Conservation (phyloP, 2,329 filamentous ascomycete species). For the Dothideomycetidae sp. region DNA sequence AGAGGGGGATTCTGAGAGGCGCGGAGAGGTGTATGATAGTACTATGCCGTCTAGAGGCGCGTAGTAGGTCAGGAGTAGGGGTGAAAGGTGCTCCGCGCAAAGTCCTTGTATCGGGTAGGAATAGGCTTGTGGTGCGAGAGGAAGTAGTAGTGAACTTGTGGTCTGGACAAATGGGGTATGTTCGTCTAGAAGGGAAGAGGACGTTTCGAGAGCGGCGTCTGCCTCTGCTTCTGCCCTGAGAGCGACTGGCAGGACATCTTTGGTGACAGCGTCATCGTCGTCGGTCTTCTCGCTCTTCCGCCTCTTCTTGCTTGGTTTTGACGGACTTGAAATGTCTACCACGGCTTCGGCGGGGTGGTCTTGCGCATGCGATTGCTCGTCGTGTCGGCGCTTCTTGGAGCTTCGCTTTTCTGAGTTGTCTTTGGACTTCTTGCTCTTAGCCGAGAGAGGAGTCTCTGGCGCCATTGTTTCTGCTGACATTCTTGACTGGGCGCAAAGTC, state of each 20-base stretch:
- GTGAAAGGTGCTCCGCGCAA: slow-evolving; percentile 59
- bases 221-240: slow-evolving; percentile 3
- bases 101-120: slow-evolving; percentile 54
- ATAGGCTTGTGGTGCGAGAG: slow-evolving; percentile 58
- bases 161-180: slow-evolving; percentile 63
- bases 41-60: slow-evolving; percentile 59
- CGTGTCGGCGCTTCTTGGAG: slow-evolving; percentile 17
- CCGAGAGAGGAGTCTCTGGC: slow-evolving; percentile 12
- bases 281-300: slow-evolving; percentile 7
- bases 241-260: no score
- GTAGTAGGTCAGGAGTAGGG: slow-evolving; percentile 63
- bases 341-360: not conserved
- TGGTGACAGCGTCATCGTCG: not conserved
- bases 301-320: slow-evolving; percentile 8
- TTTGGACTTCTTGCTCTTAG: slow-evolving; percentile 28
- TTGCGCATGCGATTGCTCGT: slow-evolving; percentile 10
- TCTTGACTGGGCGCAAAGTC: not conserved
- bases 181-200: slow-evolving; percentile 13
- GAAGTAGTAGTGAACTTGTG: slow-evolving; percentile 66
- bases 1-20: slow-evolving; percentile 46
- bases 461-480: slow-evolving; percentile 15
- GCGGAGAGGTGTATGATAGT: slow-evolving; percentile 55
- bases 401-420: slow-evolving; percentile 19
- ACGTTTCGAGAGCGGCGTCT: not conserved
- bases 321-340: slow-evolving; percentile 1